Percentiles rank a stretch among this genome's conserved stretches.
These are phyloP conservation scores for Plasmodium knowlesi DNA, from an alignment of 169 alveolate genomes.

Conservation along the genomic window DNA sequence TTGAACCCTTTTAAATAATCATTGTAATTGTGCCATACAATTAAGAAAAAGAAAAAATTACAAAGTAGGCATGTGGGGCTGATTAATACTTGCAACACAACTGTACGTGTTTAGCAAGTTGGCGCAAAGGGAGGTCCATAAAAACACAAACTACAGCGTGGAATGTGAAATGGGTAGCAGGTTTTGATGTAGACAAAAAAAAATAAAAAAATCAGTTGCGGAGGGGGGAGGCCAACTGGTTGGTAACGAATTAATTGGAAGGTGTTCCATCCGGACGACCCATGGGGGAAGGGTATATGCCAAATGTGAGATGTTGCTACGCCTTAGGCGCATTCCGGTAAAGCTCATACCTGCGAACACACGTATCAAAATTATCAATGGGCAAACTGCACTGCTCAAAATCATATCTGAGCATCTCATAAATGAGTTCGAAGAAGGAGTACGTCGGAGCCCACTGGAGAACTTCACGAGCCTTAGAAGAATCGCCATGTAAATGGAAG, in stretches of 20 bases:
- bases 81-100: neutral
- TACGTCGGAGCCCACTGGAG: constrained; percentile 79
- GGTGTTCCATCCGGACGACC: neutral
- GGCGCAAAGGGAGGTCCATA: neutral
- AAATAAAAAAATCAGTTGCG: neutral
- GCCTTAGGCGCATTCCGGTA: neutral
- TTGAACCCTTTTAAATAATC: neutral
- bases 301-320: neutral
- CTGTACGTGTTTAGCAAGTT: neutral
- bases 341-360: constrained; percentile 18
- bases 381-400: constrained; percentile 56
- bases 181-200: neutral
- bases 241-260: neutral
- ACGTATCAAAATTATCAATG: constrained; percentile 48
- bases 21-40: neutral
- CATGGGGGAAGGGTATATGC: neutral
- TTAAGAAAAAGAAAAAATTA: neutral
- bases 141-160: neutral
- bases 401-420: constrained; percentile 79
- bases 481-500: constrained; percentile 78
- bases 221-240: neutral
- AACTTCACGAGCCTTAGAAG: constrained; percentile 75
- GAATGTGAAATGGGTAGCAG: neutral
- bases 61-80: neutral
- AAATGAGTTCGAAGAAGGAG: constrained; percentile 70